A percentile compares a stretch with the other conserved stretches of the same genome.
Evolutionary conservation across 768 basidiomycete genomes (phyloP).

Genomic region (Russula olivacea): DNA sequence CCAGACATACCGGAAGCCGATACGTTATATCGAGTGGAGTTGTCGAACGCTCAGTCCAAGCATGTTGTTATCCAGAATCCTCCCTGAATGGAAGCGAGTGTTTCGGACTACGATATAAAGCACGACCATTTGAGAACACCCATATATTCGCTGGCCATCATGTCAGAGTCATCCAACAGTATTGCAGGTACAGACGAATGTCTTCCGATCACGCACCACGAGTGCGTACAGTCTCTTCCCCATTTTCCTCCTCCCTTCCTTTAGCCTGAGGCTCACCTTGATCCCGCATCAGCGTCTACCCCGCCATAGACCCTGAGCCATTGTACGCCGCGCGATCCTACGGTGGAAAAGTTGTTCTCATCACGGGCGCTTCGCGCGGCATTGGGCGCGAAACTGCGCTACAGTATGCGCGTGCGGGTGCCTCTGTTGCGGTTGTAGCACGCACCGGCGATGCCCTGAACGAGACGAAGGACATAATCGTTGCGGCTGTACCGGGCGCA

Average conservation of each 20-base stretch:
- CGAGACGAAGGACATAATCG: neutral
- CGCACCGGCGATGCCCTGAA: neutral
- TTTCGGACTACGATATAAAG: neutral
- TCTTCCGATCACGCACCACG: slow-evolving; percentile 7
- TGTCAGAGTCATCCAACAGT: neutral
- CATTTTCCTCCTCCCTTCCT: neutral
- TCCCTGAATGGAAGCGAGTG: too few species aligned
- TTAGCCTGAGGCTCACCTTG: neutral
- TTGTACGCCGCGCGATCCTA: neutral
- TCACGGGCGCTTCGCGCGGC: slow-evolving; percentile 15
- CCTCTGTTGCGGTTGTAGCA: slow-evolving; percentile 1
- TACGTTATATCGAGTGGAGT: too few species aligned
- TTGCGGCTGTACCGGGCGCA: neutral
- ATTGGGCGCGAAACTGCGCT: slow-evolving; percentile 12
- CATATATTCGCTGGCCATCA: neutral
- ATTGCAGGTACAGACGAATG: neutral
- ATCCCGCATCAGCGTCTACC: neutral
- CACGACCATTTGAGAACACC: neutral
- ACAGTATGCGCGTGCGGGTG: slow-evolving; percentile 6
- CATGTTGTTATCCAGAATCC: too few species aligned
- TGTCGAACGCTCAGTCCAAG: too few species aligned
- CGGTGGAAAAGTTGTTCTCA: slow-evolving; percentile 1
- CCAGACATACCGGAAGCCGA: too few species aligned
- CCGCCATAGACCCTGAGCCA: neutral
- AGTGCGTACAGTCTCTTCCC: neutral